Evolutionary conservation across 1,284 basidiomycete species (phyloP), one percentile per base, ranked within the genome.

Genomic region (Cutaneotrichosporon curvatum): DNA sequence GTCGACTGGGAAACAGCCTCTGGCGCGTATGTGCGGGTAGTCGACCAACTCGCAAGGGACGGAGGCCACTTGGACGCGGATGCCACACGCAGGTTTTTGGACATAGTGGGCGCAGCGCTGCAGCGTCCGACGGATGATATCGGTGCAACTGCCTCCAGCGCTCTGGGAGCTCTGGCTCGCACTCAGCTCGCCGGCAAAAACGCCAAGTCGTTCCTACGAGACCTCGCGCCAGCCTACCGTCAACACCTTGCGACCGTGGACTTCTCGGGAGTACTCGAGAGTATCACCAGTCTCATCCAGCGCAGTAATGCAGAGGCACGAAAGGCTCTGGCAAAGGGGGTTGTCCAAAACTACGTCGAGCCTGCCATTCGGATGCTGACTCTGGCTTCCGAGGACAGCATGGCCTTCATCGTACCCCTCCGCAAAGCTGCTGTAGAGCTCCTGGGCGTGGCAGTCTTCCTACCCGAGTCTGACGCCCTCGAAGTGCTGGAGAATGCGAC

Each of bases 11-110:
- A 70, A 10, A 65, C 68, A 3, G 83, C 86, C 75, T 75, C 80
- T 19, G 60, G 79, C 23, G 83, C 85, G 53, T 87, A 82, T 61
- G 71, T 87, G 1, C 68, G 70, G 1, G 70, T 85, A 10, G 76
- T 85, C 3, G 71, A 77, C 30, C 73, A 75, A 0, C 84, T 79
- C 58, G 76, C 77, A 4, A 65, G 67, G 22, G 73, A 75, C 7
- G 84, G 84, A 2, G 84, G 83, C 0, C 68, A 74, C 16, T 59
- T 84, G 0, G 72, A 75, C 0, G 57, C 73, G 20, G 56, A 69
- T 4, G 73, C 79, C 2, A 74, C 77, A 8, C 72, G 74, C 22
- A 75, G 79, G 19, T 73, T 77, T 2, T 66, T 85, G 22, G 83
- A 84, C 18, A 71, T 85, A 28, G 74, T 80, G 11, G 79, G 77